Base-by-base conservation (phyloP, 2,329 filamentous ascomycete genomes). In the Aspergillus tubingensis region DNA sequence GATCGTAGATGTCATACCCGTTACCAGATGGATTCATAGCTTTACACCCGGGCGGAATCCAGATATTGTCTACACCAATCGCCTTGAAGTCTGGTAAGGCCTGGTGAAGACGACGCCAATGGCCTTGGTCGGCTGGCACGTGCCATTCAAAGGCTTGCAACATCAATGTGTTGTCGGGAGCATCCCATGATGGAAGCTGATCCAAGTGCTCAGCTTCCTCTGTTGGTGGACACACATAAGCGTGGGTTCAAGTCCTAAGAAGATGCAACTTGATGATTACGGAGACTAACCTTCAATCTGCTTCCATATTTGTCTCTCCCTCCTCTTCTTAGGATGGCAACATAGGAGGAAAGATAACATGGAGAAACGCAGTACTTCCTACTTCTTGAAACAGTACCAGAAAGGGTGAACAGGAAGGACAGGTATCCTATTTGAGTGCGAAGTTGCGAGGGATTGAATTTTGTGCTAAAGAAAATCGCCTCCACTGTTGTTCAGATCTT, bases 101-200 rank as follows among this genome's bases (percentile, higher is more conserved):
- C 17, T 77, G 75, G 13, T 76, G 74, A 1, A 90, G 81, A 8
- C 87, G 83, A 38, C 79, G 75, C 83, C 86, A 91, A 73, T 91
- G 88, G 51, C 80, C 76, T 55, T 82, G 74, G 64, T 88, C 83
- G 47, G 83, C 82, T 2, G 87, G 86, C 4, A 86, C 81, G 69
- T 91, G 87, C 89, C 89, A 91, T 77, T 91, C 89, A 70, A 90
- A 91, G 11, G 81, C 85, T 73, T 91, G 88, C 66, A 91, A 82
- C 76, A 91, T 84, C 54, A 85, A 83, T 15, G 60, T 49, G 50
- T 77, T 77, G 48, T 76, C 71, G 8, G 70, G 66, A 4, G 68
- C 65, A 51, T 67, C 62, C 74, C 73, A 76, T 62, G 74, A 73
- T 38, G 68, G 61, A 8, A 66, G 54, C 38, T 72, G 62, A 55